These are phyloP conservation scores for Phoma herbarum DNA, from an alignment of 2,329 filamentous ascomycete genomes.

Conservation along the genomic window DNA sequence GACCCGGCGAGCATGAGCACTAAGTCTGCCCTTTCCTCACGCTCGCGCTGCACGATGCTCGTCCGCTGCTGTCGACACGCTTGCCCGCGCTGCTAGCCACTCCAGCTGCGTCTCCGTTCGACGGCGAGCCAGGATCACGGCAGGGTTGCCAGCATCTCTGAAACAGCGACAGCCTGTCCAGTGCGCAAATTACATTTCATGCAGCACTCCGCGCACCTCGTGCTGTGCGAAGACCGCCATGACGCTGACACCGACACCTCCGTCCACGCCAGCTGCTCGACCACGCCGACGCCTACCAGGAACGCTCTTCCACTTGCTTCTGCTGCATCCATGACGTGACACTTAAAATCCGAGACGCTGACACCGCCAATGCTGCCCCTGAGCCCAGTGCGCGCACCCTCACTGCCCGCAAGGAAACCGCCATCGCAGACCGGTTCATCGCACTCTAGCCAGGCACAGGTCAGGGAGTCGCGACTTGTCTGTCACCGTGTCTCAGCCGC, in stretches of 20 bases:
- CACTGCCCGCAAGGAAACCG: conserved; percentile 8
- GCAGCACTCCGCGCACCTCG: conserved; percentile 7
- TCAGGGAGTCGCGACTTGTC: conserved; percentile 15
- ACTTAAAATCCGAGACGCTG: conserved; percentile 2
- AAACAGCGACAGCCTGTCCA: conserved; percentile 23
- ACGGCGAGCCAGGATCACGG: conserved; percentile 6
- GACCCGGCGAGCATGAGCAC: conserved; percentile 17
- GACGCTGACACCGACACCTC: not conserved
- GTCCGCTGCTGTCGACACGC: conserved; percentile 5
- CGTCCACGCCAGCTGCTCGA: conserved; percentile 1
- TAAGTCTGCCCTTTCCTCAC: conserved; percentile 3
- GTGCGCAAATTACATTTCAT: conserved; percentile 23
- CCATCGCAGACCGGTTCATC: not conserved
- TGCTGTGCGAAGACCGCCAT: conserved; percentile 12
- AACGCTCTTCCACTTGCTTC: conserved; percentile 6
- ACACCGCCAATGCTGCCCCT: conserved; percentile 10
- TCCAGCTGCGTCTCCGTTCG: conserved; percentile 12
- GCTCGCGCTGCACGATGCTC: conserved; percentile 13
- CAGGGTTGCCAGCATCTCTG: conserved; percentile 14
- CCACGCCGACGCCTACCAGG: conserved; percentile 4
- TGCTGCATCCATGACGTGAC: conserved; percentile 22
- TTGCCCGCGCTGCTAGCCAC: conserved; percentile 8
- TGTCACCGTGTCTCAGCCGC: conserved; percentile 30
- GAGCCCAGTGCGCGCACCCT: conserved; percentile 5
- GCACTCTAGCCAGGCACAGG: conserved; percentile 7